These are phyloP conservation scores for Metschnikowia similis DNA, from an alignment of 805 yeast genomes.

Conservation along the genomic window DNA sequence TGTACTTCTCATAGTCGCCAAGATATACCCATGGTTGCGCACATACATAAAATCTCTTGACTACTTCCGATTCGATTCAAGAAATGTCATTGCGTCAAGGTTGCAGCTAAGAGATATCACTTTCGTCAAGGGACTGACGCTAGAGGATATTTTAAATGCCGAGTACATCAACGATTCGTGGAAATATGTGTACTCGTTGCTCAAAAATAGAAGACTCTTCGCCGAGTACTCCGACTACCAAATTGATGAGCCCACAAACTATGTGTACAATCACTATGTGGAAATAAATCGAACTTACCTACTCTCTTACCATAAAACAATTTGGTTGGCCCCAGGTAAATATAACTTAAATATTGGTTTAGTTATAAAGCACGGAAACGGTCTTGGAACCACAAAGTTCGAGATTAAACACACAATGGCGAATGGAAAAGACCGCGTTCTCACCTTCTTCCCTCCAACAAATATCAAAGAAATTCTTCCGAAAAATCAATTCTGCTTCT, in stretches of 20 bases:
- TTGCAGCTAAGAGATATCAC: slow-evolving; percentile 24
- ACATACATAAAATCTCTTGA: slow-evolving; percentile 39
- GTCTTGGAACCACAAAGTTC: slow-evolving; percentile 57
- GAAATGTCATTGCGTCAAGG: slow-evolving; percentile 26
- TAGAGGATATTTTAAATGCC: slow-evolving; percentile 1
- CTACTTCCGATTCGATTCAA: slow-evolving; percentile 24
- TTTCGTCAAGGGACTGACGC: background rate
- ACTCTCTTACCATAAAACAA: slow-evolving; percentile 40
- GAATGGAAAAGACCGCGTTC: slow-evolving; percentile 22
- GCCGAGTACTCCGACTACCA: slow-evolving; percentile 43
- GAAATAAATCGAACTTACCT: slow-evolving; percentile 49
- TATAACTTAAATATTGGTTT: slow-evolving; percentile 51
- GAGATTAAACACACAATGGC: slow-evolving; percentile 34
- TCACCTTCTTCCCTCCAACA: slow-evolving; percentile 52
- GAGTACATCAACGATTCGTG: slow-evolving; percentile 49
- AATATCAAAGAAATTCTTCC: slow-evolving; percentile 58
- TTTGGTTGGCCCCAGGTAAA: slow-evolving; percentile 46
- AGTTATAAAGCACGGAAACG: slow-evolving; percentile 49
- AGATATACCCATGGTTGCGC: slow-evolving; percentile 36
- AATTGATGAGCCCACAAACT: slow-evolving; percentile 47
- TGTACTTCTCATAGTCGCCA: slow-evolving; percentile 26
- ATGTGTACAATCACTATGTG: slow-evolving; percentile 41
- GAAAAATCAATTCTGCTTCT: slow-evolving; percentile 43
- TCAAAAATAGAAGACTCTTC: slow-evolving; percentile 49
- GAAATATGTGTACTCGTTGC: slow-evolving; percentile 48